Evolutionary conservation across 2,329 filamentous ascomycete genomes (phyloP), one percentile per base, ranked within the genome.

Genomic region (Trichoderma sp.): DNA sequence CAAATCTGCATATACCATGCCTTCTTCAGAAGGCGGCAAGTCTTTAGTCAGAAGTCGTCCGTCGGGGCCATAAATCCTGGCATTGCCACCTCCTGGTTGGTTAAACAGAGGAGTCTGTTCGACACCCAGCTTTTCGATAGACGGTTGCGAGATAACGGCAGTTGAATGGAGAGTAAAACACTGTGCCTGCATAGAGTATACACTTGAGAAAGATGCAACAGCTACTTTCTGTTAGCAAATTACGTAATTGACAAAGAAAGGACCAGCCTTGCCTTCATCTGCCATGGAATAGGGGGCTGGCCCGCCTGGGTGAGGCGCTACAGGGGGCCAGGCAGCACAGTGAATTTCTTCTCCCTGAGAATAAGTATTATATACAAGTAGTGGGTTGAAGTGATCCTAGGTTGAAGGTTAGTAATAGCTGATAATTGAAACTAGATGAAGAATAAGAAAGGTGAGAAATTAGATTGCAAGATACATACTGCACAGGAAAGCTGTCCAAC

Each of bases 201-300:
- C 59, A 26, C 59, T 62, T 26, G 59, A 62, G 34, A 62, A 62
- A 62, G 59, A 23, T 39, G 59, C 59, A 62, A 62, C 59, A 62
- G 59, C 59, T 62, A 43, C 34, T 23, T 39, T 7, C 4, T 3
- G 15, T 62, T 23, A 47, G 17, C 43, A 11, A 5, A 20, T 11
- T 20, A 47, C 11, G n/a, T n/a, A 8, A 47, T 4, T 11, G 17
- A 47, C 20, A 20, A 47, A 47, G 43, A 47, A 11, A 47, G 43
- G 11, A 20, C n/a, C 17, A 9, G 8, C 17, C 43, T 47, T 47
- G 43, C 43, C 43, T 47, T 47, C 43, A 20, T 47, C 43, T 47
- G 43, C 43, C 43, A 47, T 47, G 17, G 43, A 47, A 47, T 47
- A 47, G 7, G 43, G 43, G 11, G 43, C 43, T 47, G 43, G 7